Evolutionary conservation across 257 asterid genomes (phyloP).

Genomic region (Mitragyna speciosa): DNA sequence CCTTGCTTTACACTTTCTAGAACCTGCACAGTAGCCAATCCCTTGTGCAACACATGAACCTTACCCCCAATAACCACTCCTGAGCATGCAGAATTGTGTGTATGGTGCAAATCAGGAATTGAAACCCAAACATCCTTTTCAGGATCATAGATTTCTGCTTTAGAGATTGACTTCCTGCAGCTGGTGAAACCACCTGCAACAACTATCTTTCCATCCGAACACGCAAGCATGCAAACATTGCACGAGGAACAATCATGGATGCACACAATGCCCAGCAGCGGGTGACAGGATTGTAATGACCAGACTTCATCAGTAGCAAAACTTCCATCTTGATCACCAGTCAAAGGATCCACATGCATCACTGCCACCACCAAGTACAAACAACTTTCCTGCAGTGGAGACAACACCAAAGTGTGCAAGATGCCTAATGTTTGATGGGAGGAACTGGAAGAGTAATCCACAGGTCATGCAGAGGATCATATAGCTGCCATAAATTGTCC

Average conservation of each 20-base stretch:
- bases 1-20: slow-evolving; percentile 64
- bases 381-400: slow-evolving; percentile 80
- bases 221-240: slow-evolving; percentile 97
- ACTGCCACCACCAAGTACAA: slow-evolving; percentile 93
- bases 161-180: slow-evolving; percentile 87
- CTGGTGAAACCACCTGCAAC: slow-evolving; percentile 95
- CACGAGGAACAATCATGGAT: slow-evolving; percentile 88
- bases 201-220: slow-evolving; percentile 77
- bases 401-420: slow-evolving; percentile 94
- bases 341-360: slow-evolving; percentile 93
- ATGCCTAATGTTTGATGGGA: slow-evolving; percentile 83
- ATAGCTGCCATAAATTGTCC: slow-evolving; percentile 93
- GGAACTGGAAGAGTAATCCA: slow-evolving; percentile 91
- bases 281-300: slow-evolving; percentile 73
- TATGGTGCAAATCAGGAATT: slow-evolving; percentile 79
- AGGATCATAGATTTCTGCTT: slow-evolving; percentile 90
- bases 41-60: slow-evolving; percentile 92
- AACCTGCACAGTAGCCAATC: slow-evolving; percentile 79
- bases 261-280: slow-evolving; percentile 63
- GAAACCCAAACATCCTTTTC: slow-evolving; percentile 77
- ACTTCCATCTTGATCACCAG: slow-evolving; percentile 96
- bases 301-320: slow-evolving; percentile 93
- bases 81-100: slow-evolving; percentile 84
- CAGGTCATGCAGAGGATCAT: slow-evolving; percentile 72
- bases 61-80: slow-evolving; percentile 78